phyloP scores from a whole-genome alignment of 768 basidiomycete species.

The Pholiota conissans region DNA sequence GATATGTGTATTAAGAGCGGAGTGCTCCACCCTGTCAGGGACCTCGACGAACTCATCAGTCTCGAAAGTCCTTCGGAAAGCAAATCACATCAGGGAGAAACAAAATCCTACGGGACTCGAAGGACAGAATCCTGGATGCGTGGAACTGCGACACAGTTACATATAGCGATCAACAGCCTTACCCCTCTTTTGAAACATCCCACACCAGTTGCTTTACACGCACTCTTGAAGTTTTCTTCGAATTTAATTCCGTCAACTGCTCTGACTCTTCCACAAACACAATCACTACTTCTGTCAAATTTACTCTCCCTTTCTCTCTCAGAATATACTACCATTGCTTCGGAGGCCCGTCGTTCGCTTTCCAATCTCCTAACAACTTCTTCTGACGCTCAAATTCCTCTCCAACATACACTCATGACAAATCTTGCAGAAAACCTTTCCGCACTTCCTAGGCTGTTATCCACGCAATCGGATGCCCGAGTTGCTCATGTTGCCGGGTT shows the following conservation, averaged over 20 bases:
- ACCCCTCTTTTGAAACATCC: slow-evolving; percentile 72
- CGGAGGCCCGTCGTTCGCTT: slow-evolving; percentile 47
- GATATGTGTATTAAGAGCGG: slow-evolving; percentile 64
- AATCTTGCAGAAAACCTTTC: slow-evolving; percentile 65
- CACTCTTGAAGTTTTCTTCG: slow-evolving; percentile 56
- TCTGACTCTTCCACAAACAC: slow-evolving; percentile 65
- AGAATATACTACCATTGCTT: slow-evolving; percentile 50
- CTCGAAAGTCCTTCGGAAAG: slow-evolving; percentile 23
- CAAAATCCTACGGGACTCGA: slow-evolving; percentile 37
- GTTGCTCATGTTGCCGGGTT: slow-evolving; percentile 68
- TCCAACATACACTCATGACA: slow-evolving; percentile 59
- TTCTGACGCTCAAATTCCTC: slow-evolving; percentile 42
- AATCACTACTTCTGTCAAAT: slow-evolving; percentile 67
- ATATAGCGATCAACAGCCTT: slow-evolving; percentile 78
- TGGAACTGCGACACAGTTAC: slow-evolving; percentile 80
- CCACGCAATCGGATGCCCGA: slow-evolving; percentile 70
- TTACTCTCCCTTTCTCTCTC: slow-evolving; percentile 74
- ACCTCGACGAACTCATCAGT: slow-evolving; percentile 63
- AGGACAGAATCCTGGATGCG: slow-evolving; percentile 79
- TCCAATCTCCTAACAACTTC: slow-evolving; percentile 40
- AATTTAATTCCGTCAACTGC: slow-evolving; percentile 53
- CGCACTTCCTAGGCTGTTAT: slow-evolving; percentile 70
- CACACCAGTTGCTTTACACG: slow-evolving; percentile 60
- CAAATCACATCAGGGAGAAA: slow-evolving; percentile 7
- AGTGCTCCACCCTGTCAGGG: slow-evolving; percentile 48